phyloP scores from a whole-genome alignment of 202 grass and related monocot species.

The Setaria italica region DNA sequence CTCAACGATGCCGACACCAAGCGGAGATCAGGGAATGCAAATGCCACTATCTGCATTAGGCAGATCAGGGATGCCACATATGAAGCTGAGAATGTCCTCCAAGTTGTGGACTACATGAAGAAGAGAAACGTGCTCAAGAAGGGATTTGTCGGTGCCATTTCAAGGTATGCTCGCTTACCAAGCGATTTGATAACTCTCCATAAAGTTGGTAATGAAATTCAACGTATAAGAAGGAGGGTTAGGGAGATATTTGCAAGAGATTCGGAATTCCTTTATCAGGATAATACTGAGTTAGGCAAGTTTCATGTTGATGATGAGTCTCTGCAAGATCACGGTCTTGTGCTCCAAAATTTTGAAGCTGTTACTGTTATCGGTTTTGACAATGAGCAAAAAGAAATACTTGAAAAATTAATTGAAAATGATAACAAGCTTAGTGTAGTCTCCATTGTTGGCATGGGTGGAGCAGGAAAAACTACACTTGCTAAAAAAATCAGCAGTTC shows the following conservation, averaged over 20 bases:
- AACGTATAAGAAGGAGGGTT: slow-evolving; percentile 22
- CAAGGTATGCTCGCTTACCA: slow-evolving; percentile 48
- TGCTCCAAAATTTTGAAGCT: too few species aligned
- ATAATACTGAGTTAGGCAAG: not conserved
- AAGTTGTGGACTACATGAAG: slow-evolving; percentile 26
- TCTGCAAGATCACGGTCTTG: too few species aligned
- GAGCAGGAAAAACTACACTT: not conserved
- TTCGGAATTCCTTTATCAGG: not conserved
- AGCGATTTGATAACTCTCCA: slow-evolving; percentile 32
- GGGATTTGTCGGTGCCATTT: slow-evolving; percentile 41
- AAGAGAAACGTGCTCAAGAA: slow-evolving; percentile 41
- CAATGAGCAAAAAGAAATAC: not conserved
- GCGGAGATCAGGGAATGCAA: not conserved
- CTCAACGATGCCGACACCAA: slow-evolving; percentile 23
- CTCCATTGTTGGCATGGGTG: not conserved
- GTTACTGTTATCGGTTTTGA: slow-evolving; percentile 21
- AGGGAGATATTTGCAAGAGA: not conserved
- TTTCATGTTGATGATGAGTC: not conserved
- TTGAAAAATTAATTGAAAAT: not conserved
- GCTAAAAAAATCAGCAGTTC: not conserved
- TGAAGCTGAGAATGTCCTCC: slow-evolving; percentile 45
- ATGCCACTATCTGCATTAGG: slow-evolving; percentile 3
- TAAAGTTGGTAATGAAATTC: slow-evolving; percentile 37
- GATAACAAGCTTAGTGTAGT: not conserved
- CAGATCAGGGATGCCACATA: slow-evolving; percentile 34